phyloP scores from a whole-genome alignment of 257 asterid species.

The Rubia yunnanensis region DNA sequence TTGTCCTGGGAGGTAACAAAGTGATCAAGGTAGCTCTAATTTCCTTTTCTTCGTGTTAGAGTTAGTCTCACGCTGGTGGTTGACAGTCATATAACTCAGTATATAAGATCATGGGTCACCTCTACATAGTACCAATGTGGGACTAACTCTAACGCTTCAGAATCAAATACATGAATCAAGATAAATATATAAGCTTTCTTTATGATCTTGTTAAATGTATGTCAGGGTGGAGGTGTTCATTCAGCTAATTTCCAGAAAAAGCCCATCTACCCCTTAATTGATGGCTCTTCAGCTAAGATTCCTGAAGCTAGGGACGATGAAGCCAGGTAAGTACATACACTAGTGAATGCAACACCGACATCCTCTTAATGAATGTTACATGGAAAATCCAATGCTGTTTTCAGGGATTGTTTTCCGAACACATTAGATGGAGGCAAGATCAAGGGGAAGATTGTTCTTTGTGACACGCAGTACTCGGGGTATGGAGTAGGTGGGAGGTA shows the following conservation, averaged over 20 bases:
- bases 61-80: constrained; percentile 64
- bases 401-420: constrained; percentile 49
- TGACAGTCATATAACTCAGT: too few species aligned
- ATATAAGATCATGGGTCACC: too few species aligned
- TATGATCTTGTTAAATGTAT: neutral
- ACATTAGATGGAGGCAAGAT: constrained; percentile 39
- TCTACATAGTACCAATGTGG: too few species aligned
- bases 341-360: neutral
- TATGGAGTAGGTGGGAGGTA: constrained; percentile 18
- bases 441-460: constrained; percentile 55
- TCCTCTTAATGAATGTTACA: neutral
- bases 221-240: constrained; percentile 74
- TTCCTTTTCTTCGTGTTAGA: too few species aligned
- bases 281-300: constrained; percentile 39
- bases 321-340: constrained; percentile 40
- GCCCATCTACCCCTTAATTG: constrained; percentile 43
- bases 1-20: constrained; percentile 43
- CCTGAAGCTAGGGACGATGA: constrained; percentile 8
- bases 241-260: constrained; percentile 36
- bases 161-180: too few species aligned
- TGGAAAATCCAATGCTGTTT: neutral
- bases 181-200: neutral
- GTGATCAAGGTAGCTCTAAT: constrained; percentile 50
- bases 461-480: constrained; percentile 22
- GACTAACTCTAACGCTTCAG: too few species aligned